phyloP scores from a whole-genome alignment of 441 rosid genomes.

The Geranium incanum region DNA sequence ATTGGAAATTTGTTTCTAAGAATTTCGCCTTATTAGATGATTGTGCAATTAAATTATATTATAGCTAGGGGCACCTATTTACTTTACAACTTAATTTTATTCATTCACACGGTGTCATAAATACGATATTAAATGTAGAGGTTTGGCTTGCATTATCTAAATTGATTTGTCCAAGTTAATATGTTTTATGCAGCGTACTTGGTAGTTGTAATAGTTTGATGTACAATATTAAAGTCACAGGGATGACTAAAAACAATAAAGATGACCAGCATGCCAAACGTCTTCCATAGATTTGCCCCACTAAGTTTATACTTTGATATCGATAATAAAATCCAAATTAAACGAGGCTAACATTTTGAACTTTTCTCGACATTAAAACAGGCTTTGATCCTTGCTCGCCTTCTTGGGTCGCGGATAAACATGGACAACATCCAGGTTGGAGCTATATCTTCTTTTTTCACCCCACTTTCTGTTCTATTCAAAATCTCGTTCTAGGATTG shows the following conservation, averaged over 20 bases:
- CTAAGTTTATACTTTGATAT: background rate
- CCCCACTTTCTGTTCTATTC: background rate
- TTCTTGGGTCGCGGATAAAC: slow-evolving; percentile 60
- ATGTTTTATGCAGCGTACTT: background rate
- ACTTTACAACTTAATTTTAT: background rate
- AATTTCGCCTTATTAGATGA: background rate
- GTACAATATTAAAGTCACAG: background rate
- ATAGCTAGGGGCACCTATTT: background rate
- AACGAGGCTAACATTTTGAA: background rate
- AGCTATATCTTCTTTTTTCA: slow-evolving; percentile 4
- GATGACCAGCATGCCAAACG: background rate
- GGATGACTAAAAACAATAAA: background rate
- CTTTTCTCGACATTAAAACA: slow-evolving; percentile 29
- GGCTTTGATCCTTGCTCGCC: slow-evolving; percentile 88
- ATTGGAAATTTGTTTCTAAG: background rate
- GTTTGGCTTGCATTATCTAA: background rate
- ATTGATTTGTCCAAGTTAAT: background rate
- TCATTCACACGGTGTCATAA: background rate
- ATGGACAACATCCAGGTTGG: slow-evolving; percentile 73
- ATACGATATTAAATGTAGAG: background rate
- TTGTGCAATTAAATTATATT: background rate
- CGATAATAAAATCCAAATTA: background rate
- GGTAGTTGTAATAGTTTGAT: background rate
- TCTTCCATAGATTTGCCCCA: background rate
- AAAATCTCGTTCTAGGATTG: background rate